These are phyloP conservation scores for Diplocarpon rosae DNA, from an alignment of 2,329 filamentous ascomycete species.

Conservation along the genomic window DNA sequence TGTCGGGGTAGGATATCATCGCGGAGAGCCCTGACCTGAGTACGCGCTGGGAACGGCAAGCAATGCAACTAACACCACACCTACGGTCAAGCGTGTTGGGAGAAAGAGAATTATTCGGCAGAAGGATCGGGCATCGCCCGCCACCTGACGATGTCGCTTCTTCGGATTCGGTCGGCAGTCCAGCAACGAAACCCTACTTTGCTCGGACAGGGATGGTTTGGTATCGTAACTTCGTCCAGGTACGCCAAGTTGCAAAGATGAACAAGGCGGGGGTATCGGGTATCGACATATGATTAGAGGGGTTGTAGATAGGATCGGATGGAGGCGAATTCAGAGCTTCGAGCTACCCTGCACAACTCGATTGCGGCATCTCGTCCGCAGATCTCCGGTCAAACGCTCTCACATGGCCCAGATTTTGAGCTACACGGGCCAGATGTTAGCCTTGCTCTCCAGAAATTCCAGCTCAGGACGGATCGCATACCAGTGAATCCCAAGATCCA, in stretches of 20 bases:
- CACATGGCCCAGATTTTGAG: slow-evolving; percentile 73
- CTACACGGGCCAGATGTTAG: slow-evolving; percentile 36
- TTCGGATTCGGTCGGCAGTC: slow-evolving; percentile 15
- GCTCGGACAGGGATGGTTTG: slow-evolving; percentile 29
- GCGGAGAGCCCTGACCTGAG: slow-evolving; percentile 25
- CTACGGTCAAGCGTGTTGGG: slow-evolving; percentile 27
- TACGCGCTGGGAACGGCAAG: slow-evolving; percentile 23
- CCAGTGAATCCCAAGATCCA: slow-evolving; percentile 97
- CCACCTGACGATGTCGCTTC: slow-evolving; percentile 16
- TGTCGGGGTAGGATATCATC: slow-evolving; percentile 28
- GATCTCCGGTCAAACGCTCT: slow-evolving; percentile 15
- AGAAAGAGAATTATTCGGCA: slow-evolving; percentile 36
- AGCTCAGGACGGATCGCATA: slow-evolving; percentile 43
- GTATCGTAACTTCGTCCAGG: slow-evolving; percentile 39
- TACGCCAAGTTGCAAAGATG: slow-evolving; percentile 33
- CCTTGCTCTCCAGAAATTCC: not conserved
- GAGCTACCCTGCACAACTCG: slow-evolving; percentile 19
- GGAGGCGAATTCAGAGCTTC: slow-evolving; percentile 13
- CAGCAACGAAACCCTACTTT: slow-evolving; percentile 26
- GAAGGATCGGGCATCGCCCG: slow-evolving; percentile 26
- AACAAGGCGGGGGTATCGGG: slow-evolving; percentile 25
- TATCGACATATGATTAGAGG: slow-evolving; percentile 29
- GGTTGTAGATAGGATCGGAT: slow-evolving; percentile 21
- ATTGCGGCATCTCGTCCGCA: slow-evolving; percentile 16
- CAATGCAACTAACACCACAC: slow-evolving; percentile 28